These are phyloP conservation scores for Corrigiola litoralis DNA, from an alignment of 179 eudicot species.

Conservation along the genomic window DNA sequence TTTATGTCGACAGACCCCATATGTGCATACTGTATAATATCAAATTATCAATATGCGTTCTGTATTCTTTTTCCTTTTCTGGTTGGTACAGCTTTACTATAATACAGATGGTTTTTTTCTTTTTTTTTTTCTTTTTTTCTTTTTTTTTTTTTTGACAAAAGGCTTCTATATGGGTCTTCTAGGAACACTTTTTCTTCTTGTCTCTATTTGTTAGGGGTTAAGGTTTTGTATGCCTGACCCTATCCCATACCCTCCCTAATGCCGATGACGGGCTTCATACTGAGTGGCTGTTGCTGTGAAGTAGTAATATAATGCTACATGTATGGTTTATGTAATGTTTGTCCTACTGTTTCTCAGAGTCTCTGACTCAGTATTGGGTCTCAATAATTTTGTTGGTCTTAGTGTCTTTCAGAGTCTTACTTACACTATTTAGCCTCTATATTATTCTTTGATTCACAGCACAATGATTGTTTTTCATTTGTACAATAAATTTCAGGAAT, in stretches of 20 bases:
- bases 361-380: too few relatives aligned
- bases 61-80: background rate
- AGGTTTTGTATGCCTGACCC: background rate
- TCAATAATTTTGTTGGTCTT: background rate
- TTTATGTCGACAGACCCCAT: background rate
- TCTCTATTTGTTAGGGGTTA: slow-evolving; percentile 1
- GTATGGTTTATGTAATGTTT: background rate
- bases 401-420: background rate
- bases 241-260: too few relatives aligned
- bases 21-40: background rate
- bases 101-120: background rate
- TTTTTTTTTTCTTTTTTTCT: background rate
- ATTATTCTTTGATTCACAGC: background rate
- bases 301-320: background rate
- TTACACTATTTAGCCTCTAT: background rate
- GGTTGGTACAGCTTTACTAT: background rate
- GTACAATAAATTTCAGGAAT: slow-evolving; percentile 46
- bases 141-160: background rate
- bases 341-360: background rate
- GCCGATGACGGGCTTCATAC: too few relatives aligned
- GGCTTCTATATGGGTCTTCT: background rate
- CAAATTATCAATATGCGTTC: too few relatives aligned
- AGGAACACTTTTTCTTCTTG: background rate
- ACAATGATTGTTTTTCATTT: background rate
- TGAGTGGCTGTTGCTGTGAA: too few relatives aligned